Base-by-base conservation (phyloP, 2,329 filamentous ascomycete genomes). In the Thielaviopsis musarum region DNA sequence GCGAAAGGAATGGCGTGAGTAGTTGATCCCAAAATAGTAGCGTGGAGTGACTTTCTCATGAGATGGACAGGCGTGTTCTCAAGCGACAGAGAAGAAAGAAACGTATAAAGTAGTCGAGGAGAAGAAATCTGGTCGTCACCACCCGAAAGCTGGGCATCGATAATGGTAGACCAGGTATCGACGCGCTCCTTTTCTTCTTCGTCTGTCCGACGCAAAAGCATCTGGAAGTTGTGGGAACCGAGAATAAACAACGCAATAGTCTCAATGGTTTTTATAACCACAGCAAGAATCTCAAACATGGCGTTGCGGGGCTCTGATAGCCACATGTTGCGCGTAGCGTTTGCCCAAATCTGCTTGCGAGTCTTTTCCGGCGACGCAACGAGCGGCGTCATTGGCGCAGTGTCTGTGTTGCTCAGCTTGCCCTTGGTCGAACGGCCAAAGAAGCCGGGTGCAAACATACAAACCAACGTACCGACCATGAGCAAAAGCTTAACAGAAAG, bases 1-100 rank as follows among this genome's bases (percentile, higher is more conserved):
- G 45, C 13, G 48, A 55, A 54, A 38, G 49, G 51, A 19, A 52
- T 38, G 10, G 22, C n/a, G 26, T 28, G 38, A 34, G 34, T 21
- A 12, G 54, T 19, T n/a, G 51, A 59, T 7, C 81, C 82, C 38
- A 96, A 78, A 52, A 96, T 81, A n/a, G 90, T 87, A 62, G 94
- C 85, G 67, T 97, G 91, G 45, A 97, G 75, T 1, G 91, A 88
- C 70, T 95, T 94, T 60, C 95, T 79, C 88, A 96, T 95, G 59
- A 95, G 77, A 52, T 89, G 80, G 54, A 80, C 78, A 1, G 91
- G 89, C 0, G 88, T 93, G 61, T 88, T 83, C 12, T 91, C 90
- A 1, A 96, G 76, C 0, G 91, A 95, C 24, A 85, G 85, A 1
- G 91, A 94, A 9, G 91, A 90, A 66, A 96, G 84, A 26, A 96